Percentiles rank a stretch among this genome's conserved stretches.
Conservation (phyloP, 2,329 filamentous ascomycete genomes). For the Botrytis squamosa region DNA sequence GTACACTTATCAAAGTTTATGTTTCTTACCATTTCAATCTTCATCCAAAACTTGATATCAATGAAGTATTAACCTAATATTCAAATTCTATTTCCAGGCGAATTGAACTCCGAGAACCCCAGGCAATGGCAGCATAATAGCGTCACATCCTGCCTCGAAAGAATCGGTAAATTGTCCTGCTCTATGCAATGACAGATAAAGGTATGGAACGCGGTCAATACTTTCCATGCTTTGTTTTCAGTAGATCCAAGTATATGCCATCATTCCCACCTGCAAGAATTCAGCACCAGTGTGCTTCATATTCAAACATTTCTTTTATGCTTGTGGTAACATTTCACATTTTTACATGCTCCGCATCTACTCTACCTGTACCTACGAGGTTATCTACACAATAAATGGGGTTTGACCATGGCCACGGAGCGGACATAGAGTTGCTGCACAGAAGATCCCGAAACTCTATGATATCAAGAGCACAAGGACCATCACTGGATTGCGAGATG, state of each 20-base stretch:
- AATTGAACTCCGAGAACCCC: no score
- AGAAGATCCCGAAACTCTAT: no score
- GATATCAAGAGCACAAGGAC: not conserved
- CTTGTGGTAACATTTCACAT: not conserved
- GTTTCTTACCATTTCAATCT: not conserved
- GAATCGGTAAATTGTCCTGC: not conserved
- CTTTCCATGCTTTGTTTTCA: not conserved
- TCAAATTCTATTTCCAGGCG: not conserved
- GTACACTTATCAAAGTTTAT: not conserved
- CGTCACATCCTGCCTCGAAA: not conserved
- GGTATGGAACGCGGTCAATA: not conserved
- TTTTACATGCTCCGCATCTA: not conserved
- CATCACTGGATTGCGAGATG: not conserved
- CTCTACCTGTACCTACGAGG: not conserved
- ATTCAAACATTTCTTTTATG: not conserved
- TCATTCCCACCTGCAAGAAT: no score
- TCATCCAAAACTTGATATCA: not conserved
- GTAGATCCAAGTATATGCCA: no score
- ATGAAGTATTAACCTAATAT: not conserved
- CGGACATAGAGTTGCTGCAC: not conserved
- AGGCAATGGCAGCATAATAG: not conserved
- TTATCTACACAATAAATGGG: not conserved
- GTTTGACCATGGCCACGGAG: not conserved
- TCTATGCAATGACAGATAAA: not conserved
- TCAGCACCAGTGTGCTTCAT: not conserved